These are phyloP conservation scores for Imleria badia DNA, from an alignment of 768 basidiomycete species.

Conservation along the genomic window DNA sequence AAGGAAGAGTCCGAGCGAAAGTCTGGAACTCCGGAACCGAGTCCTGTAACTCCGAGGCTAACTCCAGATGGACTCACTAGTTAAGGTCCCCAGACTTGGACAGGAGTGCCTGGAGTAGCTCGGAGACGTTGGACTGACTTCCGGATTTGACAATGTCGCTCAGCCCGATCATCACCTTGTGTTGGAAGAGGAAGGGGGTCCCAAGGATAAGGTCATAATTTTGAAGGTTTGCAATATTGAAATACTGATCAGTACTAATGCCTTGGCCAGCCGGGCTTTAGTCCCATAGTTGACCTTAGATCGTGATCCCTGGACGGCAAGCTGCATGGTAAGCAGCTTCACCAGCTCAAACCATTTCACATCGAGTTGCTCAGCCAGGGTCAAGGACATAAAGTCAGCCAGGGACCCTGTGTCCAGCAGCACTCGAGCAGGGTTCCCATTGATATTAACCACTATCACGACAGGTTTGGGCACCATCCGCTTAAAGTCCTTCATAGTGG, in stretches of 20 bases:
- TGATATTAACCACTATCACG: conserved; percentile 9
- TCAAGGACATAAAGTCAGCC: conserved; percentile 33
- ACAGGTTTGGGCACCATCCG: conserved; percentile 5
- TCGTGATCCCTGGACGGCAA: conserved; percentile 32
- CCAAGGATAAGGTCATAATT: conserved; percentile 42
- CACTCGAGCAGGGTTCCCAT: conserved; percentile 15
- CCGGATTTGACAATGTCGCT: too few relatives aligned
- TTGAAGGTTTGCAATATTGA: conserved; percentile 40
- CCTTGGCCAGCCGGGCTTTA: conserved; percentile 10
- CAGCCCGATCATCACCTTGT: conserved; percentile 14
- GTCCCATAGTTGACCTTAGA: conserved; percentile 23
- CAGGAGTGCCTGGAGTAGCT: not conserved
- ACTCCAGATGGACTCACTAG: too few relatives aligned
- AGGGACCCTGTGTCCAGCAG: conserved; percentile 29
- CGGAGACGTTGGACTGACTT: too few relatives aligned
- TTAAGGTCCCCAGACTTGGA: too few relatives aligned
- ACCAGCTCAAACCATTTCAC: conserved; percentile 5
- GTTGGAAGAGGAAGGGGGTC: conserved; percentile 39
- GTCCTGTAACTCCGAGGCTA: too few relatives aligned
- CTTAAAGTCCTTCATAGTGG: not conserved
- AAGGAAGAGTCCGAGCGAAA: too few relatives aligned
- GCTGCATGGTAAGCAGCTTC: conserved; percentile 28
- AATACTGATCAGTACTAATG: conserved; percentile 21
- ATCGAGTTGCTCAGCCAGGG: conserved; percentile 26
- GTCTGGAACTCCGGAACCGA: too few relatives aligned